A percentile compares a stretch with the other conserved stretches of the same genome.
Conservation (phyloP, 116 monocot genomes). For the Iris pallida region DNA sequence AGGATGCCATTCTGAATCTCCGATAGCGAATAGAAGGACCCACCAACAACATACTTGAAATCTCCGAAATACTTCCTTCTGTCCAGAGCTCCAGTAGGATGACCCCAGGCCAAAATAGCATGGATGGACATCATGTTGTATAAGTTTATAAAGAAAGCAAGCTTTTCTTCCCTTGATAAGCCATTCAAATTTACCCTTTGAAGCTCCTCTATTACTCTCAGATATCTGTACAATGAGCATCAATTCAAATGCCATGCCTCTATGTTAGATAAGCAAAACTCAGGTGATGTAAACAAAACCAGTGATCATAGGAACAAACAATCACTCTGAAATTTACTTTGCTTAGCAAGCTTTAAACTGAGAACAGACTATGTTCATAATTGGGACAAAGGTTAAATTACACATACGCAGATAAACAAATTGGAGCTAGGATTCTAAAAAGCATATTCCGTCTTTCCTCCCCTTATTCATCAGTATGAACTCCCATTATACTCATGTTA, state of each 20-base stretch:
- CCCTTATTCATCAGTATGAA: no score
- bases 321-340: background rate
- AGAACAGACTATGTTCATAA: background rate
- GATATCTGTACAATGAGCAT: constrained; percentile 39
- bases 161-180: constrained; percentile 80
- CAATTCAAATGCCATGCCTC: constrained; percentile 4
- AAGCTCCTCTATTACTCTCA: constrained; percentile 78
- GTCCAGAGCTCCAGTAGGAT: constrained; percentile 59
- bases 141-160: constrained; percentile 91
- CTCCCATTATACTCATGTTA: no score
- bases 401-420: no score
- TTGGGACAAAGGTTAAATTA: no score
- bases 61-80: constrained; percentile 75
- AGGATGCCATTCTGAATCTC: constrained; percentile 89
- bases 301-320: background rate
- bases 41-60: constrained; percentile 82
- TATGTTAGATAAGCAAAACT: background rate
- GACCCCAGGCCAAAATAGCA: constrained; percentile 64
- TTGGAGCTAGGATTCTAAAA: no score
- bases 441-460: no score
- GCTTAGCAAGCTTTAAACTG: background rate
- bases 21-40: constrained; percentile 73
- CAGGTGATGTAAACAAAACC: background rate
- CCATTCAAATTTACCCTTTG: constrained; percentile 69
- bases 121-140: constrained; percentile 95